Evolutionary conservation across 2,329 filamentous ascomycete species (phyloP).

Genomic region (Septoria petroselini): DNA sequence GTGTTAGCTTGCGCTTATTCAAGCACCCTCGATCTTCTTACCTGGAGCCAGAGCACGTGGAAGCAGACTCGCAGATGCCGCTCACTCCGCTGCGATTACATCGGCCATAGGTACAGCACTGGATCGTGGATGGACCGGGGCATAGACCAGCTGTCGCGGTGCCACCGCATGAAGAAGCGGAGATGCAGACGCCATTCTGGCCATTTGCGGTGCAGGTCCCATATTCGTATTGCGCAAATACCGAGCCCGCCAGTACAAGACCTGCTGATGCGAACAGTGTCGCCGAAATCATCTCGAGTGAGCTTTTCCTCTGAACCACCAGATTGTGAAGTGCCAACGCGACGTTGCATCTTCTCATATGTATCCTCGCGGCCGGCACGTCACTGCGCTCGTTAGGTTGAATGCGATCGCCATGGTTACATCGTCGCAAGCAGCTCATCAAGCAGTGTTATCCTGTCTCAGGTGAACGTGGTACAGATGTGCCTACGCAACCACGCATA

Average conservation of each 20-base stretch:
- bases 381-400: not conserved
- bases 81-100: constrained; percentile 6
- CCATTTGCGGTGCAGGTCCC: constrained; percentile 16
- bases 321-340: not conserved
- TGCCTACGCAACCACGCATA: not conserved
- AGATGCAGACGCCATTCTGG: constrained; percentile 15
- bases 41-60: constrained; percentile 8
- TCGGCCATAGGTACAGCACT: constrained; percentile 17
- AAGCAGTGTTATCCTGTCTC: constrained; percentile 2
- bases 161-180: constrained; percentile 6
- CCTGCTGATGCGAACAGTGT: not conserved
- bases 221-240: constrained; percentile 12
- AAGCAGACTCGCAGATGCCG: constrained; percentile 14
- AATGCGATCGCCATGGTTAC: constrained; percentile 6
- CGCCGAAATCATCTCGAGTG: not conserved
- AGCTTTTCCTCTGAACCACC: not conserved
- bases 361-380: not conserved
- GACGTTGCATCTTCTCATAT: not conserved
- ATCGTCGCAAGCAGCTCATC: not conserved
- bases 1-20: not conserved
- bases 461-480: constrained; percentile 4
- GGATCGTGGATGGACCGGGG: constrained; percentile 12
- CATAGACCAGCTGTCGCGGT: constrained; percentile 12
- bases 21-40: not conserved
- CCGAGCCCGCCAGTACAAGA: not conserved